A percentile compares a stretch with the other conserved stretches of the same genome.
These are phyloP conservation scores for Solanum hybrid DNA, from an alignment of 305 asterid genomes.

Conservation along the genomic window DNA sequence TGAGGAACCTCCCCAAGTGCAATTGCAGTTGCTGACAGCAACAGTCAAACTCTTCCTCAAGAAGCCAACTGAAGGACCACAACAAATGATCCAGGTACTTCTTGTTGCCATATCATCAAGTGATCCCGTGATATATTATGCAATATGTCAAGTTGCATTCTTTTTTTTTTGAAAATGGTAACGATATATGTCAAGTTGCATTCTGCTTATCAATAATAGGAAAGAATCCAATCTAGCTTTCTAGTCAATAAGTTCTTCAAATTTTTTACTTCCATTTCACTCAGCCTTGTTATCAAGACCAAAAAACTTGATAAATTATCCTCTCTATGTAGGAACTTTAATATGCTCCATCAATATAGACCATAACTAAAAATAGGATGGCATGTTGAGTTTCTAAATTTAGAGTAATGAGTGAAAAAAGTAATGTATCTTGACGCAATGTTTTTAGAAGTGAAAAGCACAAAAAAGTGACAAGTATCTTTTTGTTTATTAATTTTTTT, in stretches of 20 bases:
- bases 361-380: neutral
- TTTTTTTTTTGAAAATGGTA: too few species aligned
- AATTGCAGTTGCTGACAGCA: conserved; percentile 92
- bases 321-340: neutral
- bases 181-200: neutral
- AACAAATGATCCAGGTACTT: conserved; percentile 96
- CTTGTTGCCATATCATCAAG: neutral
- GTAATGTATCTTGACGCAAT: neutral
- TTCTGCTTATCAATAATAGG: neutral
- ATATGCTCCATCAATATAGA: neutral
- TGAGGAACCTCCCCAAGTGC: conserved; percentile 98
- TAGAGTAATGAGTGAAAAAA: neutral
- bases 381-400: neutral
- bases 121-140: neutral
- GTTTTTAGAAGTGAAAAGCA: neutral
- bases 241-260: neutral
- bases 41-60: conserved; percentile 97
- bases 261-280: neutral
- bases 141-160: neutral
- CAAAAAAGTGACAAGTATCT: neutral
- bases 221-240: neutral
- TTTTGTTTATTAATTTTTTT: neutral
- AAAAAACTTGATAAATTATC: neutral
- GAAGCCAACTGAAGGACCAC: conserved; percentile 99
- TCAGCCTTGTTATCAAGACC: neutral